Conservation (phyloP, 2,329 filamentous ascomycete species). For the Aureobasidium uvarum region DNA sequence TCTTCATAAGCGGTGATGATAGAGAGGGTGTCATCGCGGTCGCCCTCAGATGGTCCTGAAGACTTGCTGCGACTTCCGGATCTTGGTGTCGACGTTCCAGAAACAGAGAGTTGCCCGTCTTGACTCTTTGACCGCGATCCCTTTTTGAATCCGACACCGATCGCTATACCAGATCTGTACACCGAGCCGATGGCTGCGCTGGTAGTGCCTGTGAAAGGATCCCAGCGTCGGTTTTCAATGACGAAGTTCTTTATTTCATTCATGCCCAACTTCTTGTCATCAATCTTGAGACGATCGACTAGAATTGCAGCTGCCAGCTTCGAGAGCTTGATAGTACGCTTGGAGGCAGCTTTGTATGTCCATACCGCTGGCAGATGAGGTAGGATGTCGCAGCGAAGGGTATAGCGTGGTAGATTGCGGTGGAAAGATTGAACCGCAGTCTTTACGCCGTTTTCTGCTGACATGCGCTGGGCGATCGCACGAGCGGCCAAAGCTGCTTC, state of each 20-base stretch:
- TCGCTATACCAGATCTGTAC: slow-evolving; percentile 8
- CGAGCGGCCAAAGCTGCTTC: slow-evolving; percentile 35
- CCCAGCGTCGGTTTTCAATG: slow-evolving; percentile 7
- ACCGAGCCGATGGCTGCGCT: slow-evolving; percentile 6
- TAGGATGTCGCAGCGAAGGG: slow-evolving; percentile 56
- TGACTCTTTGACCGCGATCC: too few relatives aligned
- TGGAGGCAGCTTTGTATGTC: slow-evolving; percentile 40
- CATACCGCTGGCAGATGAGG: slow-evolving; percentile 68
- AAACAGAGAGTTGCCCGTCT: not conserved
- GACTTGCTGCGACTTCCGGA: not conserved
- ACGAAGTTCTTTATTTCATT: not conserved
- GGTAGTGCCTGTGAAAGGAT: not conserved
- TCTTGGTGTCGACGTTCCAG: not conserved
- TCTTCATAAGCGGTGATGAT: not conserved
- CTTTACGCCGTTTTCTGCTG: slow-evolving; percentile 39
- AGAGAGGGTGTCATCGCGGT: not conserved
- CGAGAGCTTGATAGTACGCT: slow-evolving; percentile 10
- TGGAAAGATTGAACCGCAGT: slow-evolving; percentile 46
- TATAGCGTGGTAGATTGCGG: slow-evolving; percentile 3
- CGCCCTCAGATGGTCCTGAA: too few relatives aligned
- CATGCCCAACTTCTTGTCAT: slow-evolving; percentile 11
- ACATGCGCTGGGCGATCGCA: slow-evolving; percentile 33
- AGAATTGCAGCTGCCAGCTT: slow-evolving; percentile 38
- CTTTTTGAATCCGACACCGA: not conserved
- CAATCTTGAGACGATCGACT: slow-evolving; percentile 5